Evolutionary conservation across 495 filamentous ascomycete genomes (phyloP).

Genomic region (Penicillium psychrofluorescens): DNA sequence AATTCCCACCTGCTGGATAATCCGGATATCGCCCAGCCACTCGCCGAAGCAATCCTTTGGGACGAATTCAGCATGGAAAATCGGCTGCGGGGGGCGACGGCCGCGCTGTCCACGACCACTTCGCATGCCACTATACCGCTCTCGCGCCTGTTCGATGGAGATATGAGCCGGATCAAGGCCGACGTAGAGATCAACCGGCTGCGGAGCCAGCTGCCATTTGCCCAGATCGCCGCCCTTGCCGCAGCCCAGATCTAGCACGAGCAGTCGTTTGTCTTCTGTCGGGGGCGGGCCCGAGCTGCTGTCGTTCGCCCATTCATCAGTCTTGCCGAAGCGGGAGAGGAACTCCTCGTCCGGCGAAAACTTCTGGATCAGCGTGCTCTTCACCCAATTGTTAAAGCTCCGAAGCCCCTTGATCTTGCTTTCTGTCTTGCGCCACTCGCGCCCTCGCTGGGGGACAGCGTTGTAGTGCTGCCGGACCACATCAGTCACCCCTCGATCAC

Average conservation of each 20-base stretch:
- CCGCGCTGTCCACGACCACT: slow-evolving; percentile 46
- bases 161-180: slow-evolving; percentile 89
- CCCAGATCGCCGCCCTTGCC: slow-evolving; percentile 93
- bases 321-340: slow-evolving; percentile 29
- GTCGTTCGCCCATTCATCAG: slow-evolving; percentile 44
- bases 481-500: slow-evolving; percentile 61
- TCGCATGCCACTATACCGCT: slow-evolving; percentile 73
- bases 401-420: slow-evolving; percentile 90
- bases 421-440: slow-evolving; percentile 90
- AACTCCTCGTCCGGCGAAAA: slow-evolving; percentile 81
- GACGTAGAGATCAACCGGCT: slow-evolving; percentile 79
- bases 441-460: slow-evolving; percentile 76
- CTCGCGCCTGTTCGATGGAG: slow-evolving; percentile 79
- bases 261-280: slow-evolving; percentile 43
- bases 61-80: slow-evolving; percentile 80
- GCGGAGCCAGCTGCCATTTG: slow-evolving; percentile 90
- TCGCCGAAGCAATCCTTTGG: slow-evolving; percentile 86
- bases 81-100: slow-evolving; percentile 46
- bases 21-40: slow-evolving; percentile 65
- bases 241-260: slow-evolving; percentile 90
- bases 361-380: slow-evolving; percentile 93
- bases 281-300: slow-evolving; percentile 35
- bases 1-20: slow-evolving; percentile 78
- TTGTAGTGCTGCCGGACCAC: slow-evolving; percentile 93
- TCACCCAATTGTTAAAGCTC: slow-evolving; percentile 98